Conservation (phyloP, 1,284 basidiomycete species). For the Trichosporon sp. region DNA sequence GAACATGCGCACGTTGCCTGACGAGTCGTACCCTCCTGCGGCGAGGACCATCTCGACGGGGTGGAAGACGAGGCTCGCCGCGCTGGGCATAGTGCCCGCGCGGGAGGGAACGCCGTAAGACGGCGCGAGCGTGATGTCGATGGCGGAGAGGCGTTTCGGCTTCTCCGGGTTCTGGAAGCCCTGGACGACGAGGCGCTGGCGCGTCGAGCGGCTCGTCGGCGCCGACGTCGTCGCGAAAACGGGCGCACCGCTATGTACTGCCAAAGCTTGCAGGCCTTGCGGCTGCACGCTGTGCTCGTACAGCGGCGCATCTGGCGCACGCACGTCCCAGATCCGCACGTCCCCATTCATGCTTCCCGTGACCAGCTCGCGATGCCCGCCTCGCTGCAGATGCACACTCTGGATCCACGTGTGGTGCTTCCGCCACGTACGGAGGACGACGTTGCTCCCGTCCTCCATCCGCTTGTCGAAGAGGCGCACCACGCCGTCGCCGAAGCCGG, state of each 20-base stretch:
- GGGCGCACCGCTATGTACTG: constrained; percentile 76
- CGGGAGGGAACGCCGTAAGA: constrained; percentile 20
- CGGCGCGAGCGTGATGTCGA: constrained; percentile 36
- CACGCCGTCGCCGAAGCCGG: constrained; percentile 88
- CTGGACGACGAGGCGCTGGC: constrained; percentile 43
- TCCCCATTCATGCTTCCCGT: constrained; percentile 92
- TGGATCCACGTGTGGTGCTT: constrained; percentile 89
- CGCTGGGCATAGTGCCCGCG: constrained; percentile 39
- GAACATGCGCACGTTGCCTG: constrained; percentile 44
- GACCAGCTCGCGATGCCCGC: constrained; percentile 66
- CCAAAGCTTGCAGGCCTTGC: constrained; percentile 73
- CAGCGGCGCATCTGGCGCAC: constrained; percentile 60
- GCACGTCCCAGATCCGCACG: constrained; percentile 87
- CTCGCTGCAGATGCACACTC: constrained; percentile 79
- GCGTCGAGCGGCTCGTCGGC: constrained; percentile 28
- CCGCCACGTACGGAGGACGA: constrained; percentile 67
- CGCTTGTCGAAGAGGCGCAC: constrained; percentile 90
- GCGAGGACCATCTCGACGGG: constrained; percentile 48
- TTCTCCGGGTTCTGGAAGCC: constrained; percentile 38
- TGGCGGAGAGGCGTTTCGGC: constrained; percentile 33
- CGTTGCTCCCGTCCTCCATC: constrained; percentile 73
- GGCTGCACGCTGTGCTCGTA: constrained; percentile 64
- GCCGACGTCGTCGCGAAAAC: constrained; percentile 69
- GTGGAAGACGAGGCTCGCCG: constrained; percentile 46
- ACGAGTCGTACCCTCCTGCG: constrained; percentile 43